Base-by-base conservation (phyloP, 73 alveolate species). In the Breviolum minutum region DNA sequence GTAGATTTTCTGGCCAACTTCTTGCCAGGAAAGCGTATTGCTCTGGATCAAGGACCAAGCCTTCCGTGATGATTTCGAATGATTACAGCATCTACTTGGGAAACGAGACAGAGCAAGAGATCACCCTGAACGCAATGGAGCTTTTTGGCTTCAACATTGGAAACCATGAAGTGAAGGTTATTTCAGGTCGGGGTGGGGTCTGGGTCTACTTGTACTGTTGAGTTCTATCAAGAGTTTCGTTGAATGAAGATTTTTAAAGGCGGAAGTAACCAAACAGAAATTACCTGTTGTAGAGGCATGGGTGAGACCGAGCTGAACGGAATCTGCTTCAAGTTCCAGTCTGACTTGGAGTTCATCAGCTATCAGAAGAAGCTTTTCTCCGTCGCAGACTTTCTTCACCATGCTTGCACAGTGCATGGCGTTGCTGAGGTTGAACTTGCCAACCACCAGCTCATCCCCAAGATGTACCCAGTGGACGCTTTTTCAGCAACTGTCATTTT, bases 371-470 rank as follows among this genome's bases (percentile, higher is more conserved):
- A 77, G 87, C 4, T 77, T 5, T 77, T 29, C 87, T 77, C 54
- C 64, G 30, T 77, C 66, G 87, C 87, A 29, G 87, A 77, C 30
- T 32, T 77, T n/a, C 66, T 77, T 7, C 87, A 77, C 87, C 87
- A 77, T 77, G n/a, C 64, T 63, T 27, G 87, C 63, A 32, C 87
- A 77, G 87, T 77, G 0, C 87, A 77, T 29, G 87, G 87, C 2
- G 87, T 77, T 12, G 87, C 87, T 13, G 87, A 77, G 14, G 11
- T 77, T 32, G 87, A 77, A 63, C 63, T 77, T 77, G 87, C 87
- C 87, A 77, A 77, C 87, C 87, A 77, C 87, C 61, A n/a, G 63
- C 87, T 77, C 63, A 77, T 32, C 30, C 87, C 87, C 87, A 77
- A 77, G 87, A 77, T 32, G 63, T 77, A 77, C 26, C 66, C 87